phyloP scores from a whole-genome alignment of 805 yeast species.

The Zygosaccharomyces rouxii region DNA sequence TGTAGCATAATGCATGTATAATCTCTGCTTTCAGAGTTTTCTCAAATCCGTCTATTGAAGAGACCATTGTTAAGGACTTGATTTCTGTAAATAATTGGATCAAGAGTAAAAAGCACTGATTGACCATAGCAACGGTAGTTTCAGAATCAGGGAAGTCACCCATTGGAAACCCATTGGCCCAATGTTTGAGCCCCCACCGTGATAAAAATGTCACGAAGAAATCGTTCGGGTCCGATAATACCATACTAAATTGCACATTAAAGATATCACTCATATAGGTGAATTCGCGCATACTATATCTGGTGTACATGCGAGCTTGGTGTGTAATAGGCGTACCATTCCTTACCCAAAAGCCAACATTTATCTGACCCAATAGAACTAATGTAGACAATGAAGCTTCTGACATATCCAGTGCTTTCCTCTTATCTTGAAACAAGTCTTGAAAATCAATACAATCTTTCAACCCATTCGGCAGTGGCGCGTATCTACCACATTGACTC shows the following conservation, averaged over 20 bases:
- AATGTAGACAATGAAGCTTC: slow-evolving; percentile 76
- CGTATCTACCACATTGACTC: slow-evolving; percentile 34
- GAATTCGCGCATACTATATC: slow-evolving; percentile 72
- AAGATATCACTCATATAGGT: slow-evolving; percentile 78
- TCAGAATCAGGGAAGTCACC: slow-evolving; percentile 43
- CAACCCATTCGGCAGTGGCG: slow-evolving; percentile 18
- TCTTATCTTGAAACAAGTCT: slow-evolving; percentile 19
- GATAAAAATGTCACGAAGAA: slow-evolving; percentile 54
- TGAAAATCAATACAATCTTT: slow-evolving; percentile 17
- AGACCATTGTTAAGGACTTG: slow-evolving; percentile 47
- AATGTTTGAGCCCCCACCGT: slow-evolving; percentile 63
- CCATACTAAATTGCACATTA: slow-evolving; percentile 58
- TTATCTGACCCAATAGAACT: slow-evolving; percentile 76
- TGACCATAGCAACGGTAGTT: slow-evolving; percentile 56
- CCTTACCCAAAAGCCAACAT: slow-evolving; percentile 90
- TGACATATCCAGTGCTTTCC: slow-evolving; percentile 23
- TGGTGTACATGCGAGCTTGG: slow-evolving; percentile 75
- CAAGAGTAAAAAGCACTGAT: slow-evolving; percentile 69
- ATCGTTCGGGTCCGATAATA: slow-evolving; percentile 51
- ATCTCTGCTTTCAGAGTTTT: slow-evolving; percentile 61
- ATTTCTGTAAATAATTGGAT: slow-evolving; percentile 68
- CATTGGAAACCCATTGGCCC: slow-evolving; percentile 45
- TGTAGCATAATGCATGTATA: slow-evolving; percentile 78
- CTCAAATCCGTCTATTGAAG: slow-evolving; percentile 47
- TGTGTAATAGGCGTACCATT: slow-evolving; percentile 79